phyloP scores from a whole-genome alignment of 768 basidiomycete species.

The Lactifluus volemus region DNA sequence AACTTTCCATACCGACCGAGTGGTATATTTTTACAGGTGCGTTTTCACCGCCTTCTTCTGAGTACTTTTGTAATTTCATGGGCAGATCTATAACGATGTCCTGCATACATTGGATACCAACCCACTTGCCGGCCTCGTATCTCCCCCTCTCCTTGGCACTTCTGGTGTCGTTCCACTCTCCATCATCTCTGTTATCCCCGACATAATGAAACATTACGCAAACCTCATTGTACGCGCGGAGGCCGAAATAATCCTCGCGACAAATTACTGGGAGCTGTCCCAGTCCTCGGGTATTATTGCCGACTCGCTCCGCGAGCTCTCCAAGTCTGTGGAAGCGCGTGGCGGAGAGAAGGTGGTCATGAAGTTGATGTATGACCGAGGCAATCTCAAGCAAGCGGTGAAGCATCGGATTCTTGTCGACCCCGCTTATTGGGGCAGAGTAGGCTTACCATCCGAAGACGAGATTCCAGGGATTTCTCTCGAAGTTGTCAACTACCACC shows the following conservation, averaged over 20 bases:
- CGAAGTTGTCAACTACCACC: slow-evolving; percentile 51
- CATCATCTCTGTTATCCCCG: slow-evolving; percentile 58
- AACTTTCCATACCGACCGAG: slow-evolving; percentile 45
- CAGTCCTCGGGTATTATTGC: slow-evolving; percentile 43
- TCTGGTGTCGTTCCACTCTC: slow-evolving; percentile 55
- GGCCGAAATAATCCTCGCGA: slow-evolving; percentile 58
- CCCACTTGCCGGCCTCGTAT: slow-evolving; percentile 47
- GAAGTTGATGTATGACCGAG: slow-evolving; percentile 66
- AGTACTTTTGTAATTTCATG: not conserved
- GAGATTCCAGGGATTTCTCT: slow-evolving; percentile 55
- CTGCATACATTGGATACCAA: slow-evolving; percentile 47
- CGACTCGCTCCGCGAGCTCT: slow-evolving; percentile 30
- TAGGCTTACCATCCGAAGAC: slow-evolving; percentile 42
- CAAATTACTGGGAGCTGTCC: slow-evolving; percentile 52
- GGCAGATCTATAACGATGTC: slow-evolving; percentile 54
- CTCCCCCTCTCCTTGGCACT: slow-evolving; percentile 54
- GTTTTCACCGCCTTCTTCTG: slow-evolving; percentile 12
- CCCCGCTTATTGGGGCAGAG: slow-evolving; percentile 36
- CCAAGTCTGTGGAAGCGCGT: slow-evolving; percentile 36
- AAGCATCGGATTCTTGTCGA: slow-evolving; percentile 41
- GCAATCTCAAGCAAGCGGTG: slow-evolving; percentile 43
- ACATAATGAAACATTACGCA: slow-evolving; percentile 64
- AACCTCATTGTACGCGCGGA: slow-evolving; percentile 53
- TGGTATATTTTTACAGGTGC: slow-evolving; percentile 52
- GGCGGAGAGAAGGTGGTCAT: slow-evolving; percentile 43